phyloP scores from a whole-genome alignment of 1,284 basidiomycete genomes.

The Ustilago loliicola region DNA sequence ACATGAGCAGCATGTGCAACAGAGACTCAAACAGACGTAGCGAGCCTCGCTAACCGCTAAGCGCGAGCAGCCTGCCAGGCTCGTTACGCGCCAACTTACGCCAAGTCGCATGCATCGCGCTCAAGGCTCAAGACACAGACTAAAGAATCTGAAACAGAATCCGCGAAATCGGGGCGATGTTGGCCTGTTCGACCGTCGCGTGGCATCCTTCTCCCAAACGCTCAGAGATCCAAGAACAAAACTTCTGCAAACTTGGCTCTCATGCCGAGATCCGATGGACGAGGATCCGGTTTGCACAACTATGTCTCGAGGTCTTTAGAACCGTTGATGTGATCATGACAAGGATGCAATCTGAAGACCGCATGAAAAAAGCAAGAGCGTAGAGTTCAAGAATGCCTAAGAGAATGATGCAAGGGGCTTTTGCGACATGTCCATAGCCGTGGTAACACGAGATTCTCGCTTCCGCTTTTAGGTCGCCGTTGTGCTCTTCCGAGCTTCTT shows the following conservation, averaged over 20 bases:
- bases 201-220: background rate
- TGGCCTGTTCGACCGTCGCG: background rate
- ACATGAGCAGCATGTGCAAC: background rate
- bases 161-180: background rate
- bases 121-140: no score
- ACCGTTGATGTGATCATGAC: background rate
- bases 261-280: no score
- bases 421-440: background rate
- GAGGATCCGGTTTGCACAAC: no score
- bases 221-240: background rate
- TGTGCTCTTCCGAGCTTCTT: background rate
- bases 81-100: background rate
- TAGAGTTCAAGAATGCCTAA: slow-evolving; percentile 4
- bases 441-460: slow-evolving; percentile 4
- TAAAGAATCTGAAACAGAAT: background rate
- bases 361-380: background rate
- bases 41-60: background rate
- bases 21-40: background rate
- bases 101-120: background rate
- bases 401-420: slow-evolving; percentile 2
- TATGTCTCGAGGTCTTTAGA: no score
- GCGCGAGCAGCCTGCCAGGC: background rate
- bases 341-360: no score
- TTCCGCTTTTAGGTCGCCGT: background rate
- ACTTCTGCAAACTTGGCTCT: no score